Evolutionary conservation across 306 rosid genomes (phyloP), one percentile per base, ranked within the genome.

Genomic region (Vachellia collinsii): DNA sequence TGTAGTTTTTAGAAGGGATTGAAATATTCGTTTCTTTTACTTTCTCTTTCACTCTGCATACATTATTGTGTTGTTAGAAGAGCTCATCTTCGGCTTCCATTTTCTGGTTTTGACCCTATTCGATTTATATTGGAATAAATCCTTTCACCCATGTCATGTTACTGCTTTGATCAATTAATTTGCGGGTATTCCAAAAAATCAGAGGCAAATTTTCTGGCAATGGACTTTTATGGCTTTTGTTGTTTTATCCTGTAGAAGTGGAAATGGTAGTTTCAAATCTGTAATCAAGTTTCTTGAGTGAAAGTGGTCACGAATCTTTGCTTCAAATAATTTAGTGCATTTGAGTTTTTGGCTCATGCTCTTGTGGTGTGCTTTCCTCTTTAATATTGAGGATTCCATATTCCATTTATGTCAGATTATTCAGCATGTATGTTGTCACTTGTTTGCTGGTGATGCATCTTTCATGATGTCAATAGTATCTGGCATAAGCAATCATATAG

Each of bases 121-220:
- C 37, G 64, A 36, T 68, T 65, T 29, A 23, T 19, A 59, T 47
- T 46, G 50, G 17, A 20, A 63, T 77, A 48, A 22, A 70, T 6
- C 29, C 44, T 22, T 63, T 14, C 38, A 22, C 38, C 46, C 17
- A 6, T 80, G 58, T 38, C 72, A 37, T 61, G 14, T 66, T 64
- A 58, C 36, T 83, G 79, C 53, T 80, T 78, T 64, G 63, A 69
- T 53, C 29, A 56, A 73, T 38, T 80, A 51, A 51, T 19, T 51
- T 17, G 8, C 59, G 3, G 22, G 8, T 19, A n/a, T 54, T 54
- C n/a, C 20, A 17, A 54, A 54, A 54, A 54, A 54, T 54, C 23
- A 19, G 25, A 19, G 61, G 61, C 23, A 54, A 54, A n/a, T 54
- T 54, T 19, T 54, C 11, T 17, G 61, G 25, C 25, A 54, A 17